Percentiles rank a stretch among this genome's conserved stretches.
Conservation (phyloP, 2,329 filamentous ascomycete genomes). For the Colletotrichum agaves region DNA sequence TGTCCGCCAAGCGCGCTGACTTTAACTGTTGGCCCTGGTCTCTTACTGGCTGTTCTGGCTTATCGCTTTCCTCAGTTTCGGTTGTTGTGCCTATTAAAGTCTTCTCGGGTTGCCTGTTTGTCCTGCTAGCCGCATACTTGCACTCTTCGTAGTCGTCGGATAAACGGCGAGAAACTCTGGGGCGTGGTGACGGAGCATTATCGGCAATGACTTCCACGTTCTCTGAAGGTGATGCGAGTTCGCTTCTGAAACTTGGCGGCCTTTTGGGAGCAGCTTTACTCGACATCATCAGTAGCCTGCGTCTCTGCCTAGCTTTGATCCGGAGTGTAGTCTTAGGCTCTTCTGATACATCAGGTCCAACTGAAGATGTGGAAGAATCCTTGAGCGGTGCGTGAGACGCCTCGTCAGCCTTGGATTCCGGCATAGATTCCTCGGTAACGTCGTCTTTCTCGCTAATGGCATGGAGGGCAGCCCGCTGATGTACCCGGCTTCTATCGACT, state of each 20-base stretch:
- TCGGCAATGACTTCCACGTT: background rate
- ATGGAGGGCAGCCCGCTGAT: too few relatives aligned
- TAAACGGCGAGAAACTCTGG: background rate
- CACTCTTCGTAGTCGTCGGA: background rate
- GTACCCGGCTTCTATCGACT: too few relatives aligned
- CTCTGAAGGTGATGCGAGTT: too few relatives aligned
- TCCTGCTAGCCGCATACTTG: background rate
- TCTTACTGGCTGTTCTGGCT: background rate
- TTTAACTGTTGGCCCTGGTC: background rate
- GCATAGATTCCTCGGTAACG: background rate
- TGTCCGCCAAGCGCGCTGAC: background rate
- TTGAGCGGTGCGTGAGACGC: background rate
- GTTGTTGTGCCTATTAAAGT: too few relatives aligned
- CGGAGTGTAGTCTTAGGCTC: conserved; percentile 56
- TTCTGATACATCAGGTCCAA: background rate
- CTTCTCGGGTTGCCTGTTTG: too few relatives aligned
- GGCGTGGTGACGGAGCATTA: background rate
- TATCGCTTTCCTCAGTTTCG: too few relatives aligned
- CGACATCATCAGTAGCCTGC: conserved; percentile 59
- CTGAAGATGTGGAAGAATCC: background rate
- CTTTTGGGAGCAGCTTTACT: conserved; percentile 44
- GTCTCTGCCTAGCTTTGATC: conserved; percentile 58
- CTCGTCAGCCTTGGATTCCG: background rate
- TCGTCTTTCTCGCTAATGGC: too few relatives aligned
- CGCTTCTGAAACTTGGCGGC: background rate